Percentiles rank a stretch among this genome's conserved stretches.
Evolutionary conservation across 1,139 yeast genomes (phyloP).

Genomic region (Suhomyces kunorum): DNA sequence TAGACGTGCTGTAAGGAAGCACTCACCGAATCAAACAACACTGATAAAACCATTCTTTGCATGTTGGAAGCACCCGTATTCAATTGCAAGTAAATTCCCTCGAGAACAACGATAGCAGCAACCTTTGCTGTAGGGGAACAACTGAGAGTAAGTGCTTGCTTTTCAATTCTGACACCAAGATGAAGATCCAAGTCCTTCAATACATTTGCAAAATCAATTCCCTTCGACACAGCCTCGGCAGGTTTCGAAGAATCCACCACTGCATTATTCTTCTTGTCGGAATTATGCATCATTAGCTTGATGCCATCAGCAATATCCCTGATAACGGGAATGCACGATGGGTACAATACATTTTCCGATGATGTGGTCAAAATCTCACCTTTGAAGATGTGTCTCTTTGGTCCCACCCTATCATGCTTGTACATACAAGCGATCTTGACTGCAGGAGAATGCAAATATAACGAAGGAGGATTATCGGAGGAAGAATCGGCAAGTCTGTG

Average conservation of each 20-base stretch:
- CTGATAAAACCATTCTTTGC: conserved; percentile 42
- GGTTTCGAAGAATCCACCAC: not conserved
- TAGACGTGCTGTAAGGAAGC: conserved; percentile 87
- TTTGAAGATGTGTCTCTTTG: conserved; percentile 47
- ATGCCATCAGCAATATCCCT: conserved; percentile 55
- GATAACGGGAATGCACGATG: conserved; percentile 80
- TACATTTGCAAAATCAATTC: conserved; percentile 36
- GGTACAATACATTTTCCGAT: conserved; percentile 67
- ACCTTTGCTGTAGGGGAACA: conserved; percentile 95
- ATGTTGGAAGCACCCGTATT: conserved; percentile 51
- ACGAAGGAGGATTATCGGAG: conserved; percentile 50
- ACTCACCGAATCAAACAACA: conserved; percentile 53
- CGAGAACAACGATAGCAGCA: conserved; percentile 76
- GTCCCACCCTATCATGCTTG: conserved; percentile 25
- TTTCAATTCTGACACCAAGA: conserved; percentile 63
- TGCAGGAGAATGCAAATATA: conserved; percentile 76
- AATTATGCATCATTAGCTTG: conserved; percentile 36
- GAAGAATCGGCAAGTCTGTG: conserved; percentile 47
- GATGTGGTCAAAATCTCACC: conserved; percentile 65
- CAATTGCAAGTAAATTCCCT: conserved; percentile 59
- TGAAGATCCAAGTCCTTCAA: conserved; percentile 61
- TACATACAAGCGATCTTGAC: conserved; percentile 53
- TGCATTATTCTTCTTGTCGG: conserved; percentile 2
- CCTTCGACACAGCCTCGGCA: conserved; percentile 6
- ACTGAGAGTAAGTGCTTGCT: conserved; percentile 73